Percentiles rank a stretch among this genome's conserved stretches.
Evolutionary conservation across 768 basidiomycete species (phyloP).

Genomic region (Fomitopsis serialis): DNA sequence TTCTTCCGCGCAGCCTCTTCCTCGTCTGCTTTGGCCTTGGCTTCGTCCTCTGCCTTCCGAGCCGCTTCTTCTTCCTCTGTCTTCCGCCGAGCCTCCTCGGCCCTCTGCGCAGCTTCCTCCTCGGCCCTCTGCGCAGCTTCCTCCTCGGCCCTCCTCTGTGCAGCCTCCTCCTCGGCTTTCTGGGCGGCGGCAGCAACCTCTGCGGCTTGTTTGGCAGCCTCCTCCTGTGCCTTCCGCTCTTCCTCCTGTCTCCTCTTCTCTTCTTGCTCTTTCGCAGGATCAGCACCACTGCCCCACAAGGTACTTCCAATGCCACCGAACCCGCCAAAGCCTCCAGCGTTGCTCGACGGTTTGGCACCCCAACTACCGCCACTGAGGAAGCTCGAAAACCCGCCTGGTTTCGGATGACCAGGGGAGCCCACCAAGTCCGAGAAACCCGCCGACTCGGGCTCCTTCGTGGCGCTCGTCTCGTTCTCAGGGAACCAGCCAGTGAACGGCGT

Average conservation of each 20-base stretch:
- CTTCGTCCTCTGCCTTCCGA: conserved; percentile 7
- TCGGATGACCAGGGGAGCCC: conserved; percentile 1
- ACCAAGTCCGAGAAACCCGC: background rate
- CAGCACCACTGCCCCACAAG: conserved; percentile 10
- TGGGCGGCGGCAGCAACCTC: background rate
- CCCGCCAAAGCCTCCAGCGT: background rate
- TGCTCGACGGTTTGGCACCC: conserved; percentile 3
- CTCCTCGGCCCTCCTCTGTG: conserved; percentile 15
- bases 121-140: conserved; percentile 13
- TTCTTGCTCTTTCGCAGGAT: background rate
- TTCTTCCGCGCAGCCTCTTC: conserved; percentile 11
- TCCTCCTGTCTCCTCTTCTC: conserved; percentile 13
- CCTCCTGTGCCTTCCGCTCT: conserved; percentile 13
- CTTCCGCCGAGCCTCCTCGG: conserved; percentile 9
- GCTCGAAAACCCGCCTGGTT: conserved; percentile 14
- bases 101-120: conserved; percentile 10
- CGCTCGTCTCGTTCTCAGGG: background rate
- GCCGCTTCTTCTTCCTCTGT: conserved; percentile 10
- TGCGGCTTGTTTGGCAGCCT: conserved; percentile 5
- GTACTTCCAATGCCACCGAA: background rate
- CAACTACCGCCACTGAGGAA: conserved; percentile 11
- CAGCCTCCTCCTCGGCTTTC: conserved; percentile 8
- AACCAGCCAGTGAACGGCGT: background rate
- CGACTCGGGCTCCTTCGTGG: background rate
- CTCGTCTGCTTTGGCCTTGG: conserved; percentile 1